phyloP scores from a whole-genome alignment of 2,329 filamentous ascomycete genomes.

The Tolypocladium inflatum region DNA sequence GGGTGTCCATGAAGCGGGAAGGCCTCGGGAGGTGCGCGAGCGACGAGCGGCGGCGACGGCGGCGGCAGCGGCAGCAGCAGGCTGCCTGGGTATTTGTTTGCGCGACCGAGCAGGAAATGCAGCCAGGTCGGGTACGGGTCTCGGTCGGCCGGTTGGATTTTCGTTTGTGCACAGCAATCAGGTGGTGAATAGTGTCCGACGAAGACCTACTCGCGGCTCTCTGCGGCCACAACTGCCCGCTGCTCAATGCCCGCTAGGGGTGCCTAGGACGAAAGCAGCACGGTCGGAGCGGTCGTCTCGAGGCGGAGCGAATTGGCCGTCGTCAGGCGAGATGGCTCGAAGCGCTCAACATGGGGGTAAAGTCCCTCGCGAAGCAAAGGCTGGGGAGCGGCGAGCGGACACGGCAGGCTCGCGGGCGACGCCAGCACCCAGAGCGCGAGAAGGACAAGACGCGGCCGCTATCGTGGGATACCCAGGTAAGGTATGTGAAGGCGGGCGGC shows the following conservation, averaged over 20 bases:
- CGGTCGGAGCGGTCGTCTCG: background rate
- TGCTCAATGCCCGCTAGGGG: background rate
- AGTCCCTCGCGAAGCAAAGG: background rate
- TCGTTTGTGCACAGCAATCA: background rate
- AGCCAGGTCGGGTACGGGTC: background rate
- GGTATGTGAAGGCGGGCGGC: background rate
- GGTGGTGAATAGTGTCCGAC: background rate
- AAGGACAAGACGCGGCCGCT: background rate
- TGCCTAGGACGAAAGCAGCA: background rate
- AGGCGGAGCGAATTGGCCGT: background rate
- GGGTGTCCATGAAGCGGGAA: conserved; percentile 27
- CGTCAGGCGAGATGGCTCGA: background rate
- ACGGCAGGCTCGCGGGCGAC: background rate
- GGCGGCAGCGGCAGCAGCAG: background rate
- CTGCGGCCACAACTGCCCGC: background rate
- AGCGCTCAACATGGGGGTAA: background rate
- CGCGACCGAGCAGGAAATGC: conserved; percentile 7
- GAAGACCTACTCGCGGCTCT: background rate
- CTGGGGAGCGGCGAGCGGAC: background rate
- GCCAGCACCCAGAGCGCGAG: background rate
- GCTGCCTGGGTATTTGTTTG: background rate
- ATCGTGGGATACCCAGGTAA: background rate
- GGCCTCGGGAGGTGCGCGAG: conserved; percentile 4
- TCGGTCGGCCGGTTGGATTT: background rate
- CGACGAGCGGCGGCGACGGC: background rate